Percentiles rank a stretch among this genome's conserved stretches.
These are phyloP conservation scores for Claviceps spartinae DNA, from an alignment of 2,329 filamentous ascomycete species.

Conservation along the genomic window DNA sequence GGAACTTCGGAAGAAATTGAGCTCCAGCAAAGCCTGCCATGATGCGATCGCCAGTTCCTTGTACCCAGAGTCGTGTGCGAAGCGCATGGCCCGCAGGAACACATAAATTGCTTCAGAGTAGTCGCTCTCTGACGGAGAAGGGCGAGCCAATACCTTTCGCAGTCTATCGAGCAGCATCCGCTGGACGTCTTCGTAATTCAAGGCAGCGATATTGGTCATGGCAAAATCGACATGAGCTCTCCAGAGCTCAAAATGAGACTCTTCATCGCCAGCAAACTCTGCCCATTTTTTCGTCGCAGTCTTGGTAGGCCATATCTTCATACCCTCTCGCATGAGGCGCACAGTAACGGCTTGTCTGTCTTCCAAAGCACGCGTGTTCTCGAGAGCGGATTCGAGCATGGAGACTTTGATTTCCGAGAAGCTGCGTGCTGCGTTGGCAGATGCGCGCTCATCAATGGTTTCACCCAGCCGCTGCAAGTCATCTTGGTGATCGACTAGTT, in stretches of 20 bases:
- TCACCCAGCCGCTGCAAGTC: conserved; percentile 41
- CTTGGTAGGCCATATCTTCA: conserved; percentile 57
- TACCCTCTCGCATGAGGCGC: conserved; percentile 59
- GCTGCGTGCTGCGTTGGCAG: conserved; percentile 49
- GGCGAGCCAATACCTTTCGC: conserved; percentile 7
- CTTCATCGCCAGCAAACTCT: conserved; percentile 21
- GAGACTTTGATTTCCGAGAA: conserved; percentile 69
- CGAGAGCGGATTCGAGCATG: conserved; percentile 65
- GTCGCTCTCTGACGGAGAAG: conserved; percentile 3
- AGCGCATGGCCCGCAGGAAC: conserved; percentile 58
- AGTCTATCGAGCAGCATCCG: conserved; percentile 43
- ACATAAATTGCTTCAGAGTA: conserved; percentile 43
- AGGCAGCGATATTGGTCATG: conserved; percentile 52
- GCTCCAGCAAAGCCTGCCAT: conserved; percentile 75
- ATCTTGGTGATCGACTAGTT: conserved; percentile 68
- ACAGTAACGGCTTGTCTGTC: conserved; percentile 49
- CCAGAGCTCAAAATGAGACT: conserved; percentile 48
- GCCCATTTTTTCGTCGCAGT: conserved; percentile 53
- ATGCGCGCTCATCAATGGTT: conserved; percentile 28
- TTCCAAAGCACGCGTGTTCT: conserved; percentile 31
- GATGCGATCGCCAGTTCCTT: conserved; percentile 60
- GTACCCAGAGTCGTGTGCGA: conserved; percentile 66
- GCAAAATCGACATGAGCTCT: conserved; percentile 57
- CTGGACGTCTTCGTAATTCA: conserved; percentile 55
- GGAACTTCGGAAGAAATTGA: conserved; percentile 42